Evolutionary conservation across 2,329 filamentous ascomycete genomes (phyloP).

Genomic region (Colletotrichum graminicola): DNA sequence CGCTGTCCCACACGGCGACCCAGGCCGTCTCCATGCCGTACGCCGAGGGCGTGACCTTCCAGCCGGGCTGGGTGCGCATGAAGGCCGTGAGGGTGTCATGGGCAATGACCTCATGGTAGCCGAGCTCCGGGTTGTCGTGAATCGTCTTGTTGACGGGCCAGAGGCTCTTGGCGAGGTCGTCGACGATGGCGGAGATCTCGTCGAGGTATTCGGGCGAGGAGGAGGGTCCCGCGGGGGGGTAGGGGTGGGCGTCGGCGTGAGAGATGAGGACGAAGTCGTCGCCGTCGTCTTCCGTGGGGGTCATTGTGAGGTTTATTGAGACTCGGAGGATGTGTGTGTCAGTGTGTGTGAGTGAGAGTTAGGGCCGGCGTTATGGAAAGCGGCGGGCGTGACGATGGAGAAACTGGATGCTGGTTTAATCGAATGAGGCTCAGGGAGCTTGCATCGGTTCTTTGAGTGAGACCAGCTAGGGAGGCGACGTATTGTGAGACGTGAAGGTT

Average conservation of each 20-base stretch:
- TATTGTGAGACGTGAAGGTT: neutral
- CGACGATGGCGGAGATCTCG: slow-evolving; percentile 34
- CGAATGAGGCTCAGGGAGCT: neutral
- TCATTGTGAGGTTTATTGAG: slow-evolving; percentile 9
- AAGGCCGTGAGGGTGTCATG: slow-evolving; percentile 61
- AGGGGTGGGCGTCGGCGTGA: slow-evolving; percentile 14
- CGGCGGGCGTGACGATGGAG: neutral
- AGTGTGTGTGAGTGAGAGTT: neutral
- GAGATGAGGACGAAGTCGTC: slow-evolving; percentile 36
- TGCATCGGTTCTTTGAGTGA: neutral
- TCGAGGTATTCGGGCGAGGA: slow-evolving; percentile 4
- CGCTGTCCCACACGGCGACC: slow-evolving; percentile 62
- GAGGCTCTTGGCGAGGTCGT: slow-evolving; percentile 27
- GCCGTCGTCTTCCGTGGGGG: neutral
- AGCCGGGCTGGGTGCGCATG: slow-evolving; percentile 56
- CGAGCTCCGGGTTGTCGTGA: slow-evolving; percentile 48
- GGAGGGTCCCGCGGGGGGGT: neutral
- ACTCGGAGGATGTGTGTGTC: neutral
- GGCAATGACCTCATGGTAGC: slow-evolving; percentile 48
- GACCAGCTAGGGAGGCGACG: neutral
- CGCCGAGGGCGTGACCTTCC: slow-evolving; percentile 64
- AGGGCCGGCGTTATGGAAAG: neutral
- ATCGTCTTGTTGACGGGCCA: slow-evolving; percentile 43
- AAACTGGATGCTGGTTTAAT: too few relatives aligned
- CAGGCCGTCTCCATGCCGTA: slow-evolving; percentile 67